These are phyloP conservation scores for Hortiboletus campestris DNA, from an alignment of 768 basidiomycete genomes.

Conservation along the genomic window DNA sequence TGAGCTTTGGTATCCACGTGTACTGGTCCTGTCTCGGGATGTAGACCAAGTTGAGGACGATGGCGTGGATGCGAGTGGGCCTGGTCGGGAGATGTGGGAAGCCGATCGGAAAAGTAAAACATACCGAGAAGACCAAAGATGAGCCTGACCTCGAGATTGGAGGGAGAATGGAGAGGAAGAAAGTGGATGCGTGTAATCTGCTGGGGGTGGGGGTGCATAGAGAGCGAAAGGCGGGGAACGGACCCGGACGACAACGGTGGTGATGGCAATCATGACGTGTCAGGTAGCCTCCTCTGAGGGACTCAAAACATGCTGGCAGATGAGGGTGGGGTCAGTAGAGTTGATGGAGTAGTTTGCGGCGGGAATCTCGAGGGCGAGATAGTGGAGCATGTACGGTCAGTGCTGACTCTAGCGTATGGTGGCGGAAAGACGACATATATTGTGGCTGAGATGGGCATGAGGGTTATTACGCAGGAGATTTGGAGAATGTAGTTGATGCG, in stretches of 20 bases:
- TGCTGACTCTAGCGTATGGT: conserved; percentile 59
- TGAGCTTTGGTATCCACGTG: conserved; percentile 86
- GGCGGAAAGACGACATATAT: conserved; percentile 68
- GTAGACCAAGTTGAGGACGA: conserved; percentile 86
- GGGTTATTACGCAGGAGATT: conserved; percentile 74
- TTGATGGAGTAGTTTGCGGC: conserved; percentile 18
- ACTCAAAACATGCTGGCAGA: conserved; percentile 51
- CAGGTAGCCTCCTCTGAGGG: too few relatives aligned
- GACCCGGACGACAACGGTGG: too few relatives aligned
- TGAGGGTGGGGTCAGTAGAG: conserved; percentile 23
- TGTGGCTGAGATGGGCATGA: conserved; percentile 75
- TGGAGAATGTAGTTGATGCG: conserved; percentile 91
- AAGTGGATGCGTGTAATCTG: too few relatives aligned
- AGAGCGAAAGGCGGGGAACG: too few relatives aligned
- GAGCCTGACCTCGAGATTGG: conserved; percentile 80
- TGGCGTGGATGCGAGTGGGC: too few relatives aligned
- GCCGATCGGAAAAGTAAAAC: too few relatives aligned
- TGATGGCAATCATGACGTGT: too few relatives aligned
- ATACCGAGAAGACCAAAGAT: too few relatives aligned
- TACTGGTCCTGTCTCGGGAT: conserved; percentile 82
- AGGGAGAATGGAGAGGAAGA: too few relatives aligned
- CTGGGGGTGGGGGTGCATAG: too few relatives aligned
- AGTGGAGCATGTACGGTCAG: conserved; percentile 97
- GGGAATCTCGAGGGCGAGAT: conserved; percentile 73
- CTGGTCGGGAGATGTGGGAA: too few relatives aligned